Percentiles rank a stretch among this genome's conserved stretches.
Conservation (phyloP, 2,329 filamentous ascomycete species). For the Penicillium italicum region DNA sequence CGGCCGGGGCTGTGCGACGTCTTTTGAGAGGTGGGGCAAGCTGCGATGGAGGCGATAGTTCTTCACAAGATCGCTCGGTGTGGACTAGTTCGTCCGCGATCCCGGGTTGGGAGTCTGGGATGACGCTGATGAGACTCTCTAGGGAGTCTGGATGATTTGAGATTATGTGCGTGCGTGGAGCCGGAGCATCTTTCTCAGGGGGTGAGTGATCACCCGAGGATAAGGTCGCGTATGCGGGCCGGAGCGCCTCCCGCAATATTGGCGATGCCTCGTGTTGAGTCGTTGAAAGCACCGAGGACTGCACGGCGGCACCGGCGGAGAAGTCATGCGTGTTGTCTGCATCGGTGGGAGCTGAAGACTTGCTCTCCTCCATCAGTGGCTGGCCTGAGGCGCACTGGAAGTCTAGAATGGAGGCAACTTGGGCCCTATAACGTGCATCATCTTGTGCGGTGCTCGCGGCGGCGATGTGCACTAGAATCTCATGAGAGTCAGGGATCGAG, state of each 20-base stretch:
- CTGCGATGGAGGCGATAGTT: not conserved
- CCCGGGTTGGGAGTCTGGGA: conserved; percentile 41
- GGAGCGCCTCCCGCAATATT: conserved; percentile 6
- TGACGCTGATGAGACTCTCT: conserved; percentile 37
- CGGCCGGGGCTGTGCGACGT: not conserved
- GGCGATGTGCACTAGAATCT: conserved; percentile 44
- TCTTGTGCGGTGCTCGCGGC: conserved; percentile 37
- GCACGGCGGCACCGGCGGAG: not conserved
- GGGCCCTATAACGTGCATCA: conserved; percentile 39
- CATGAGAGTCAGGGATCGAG: not conserved
- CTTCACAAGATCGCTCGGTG: not conserved
- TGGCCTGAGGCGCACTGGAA: conserved; percentile 33
- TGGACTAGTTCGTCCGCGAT: conserved; percentile 2
- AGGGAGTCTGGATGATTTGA: conserved; percentile 23
- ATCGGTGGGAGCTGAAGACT: not conserved
- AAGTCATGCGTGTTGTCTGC: not conserved
- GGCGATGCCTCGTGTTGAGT: conserved; percentile 2
- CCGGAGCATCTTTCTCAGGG: not conserved
- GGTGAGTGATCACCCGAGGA: not conserved
- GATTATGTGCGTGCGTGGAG: not conserved
- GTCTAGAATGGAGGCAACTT: conserved; percentile 36
- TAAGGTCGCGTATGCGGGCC: not conserved
- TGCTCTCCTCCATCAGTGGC: not conserved
- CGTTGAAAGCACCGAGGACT: not conserved
- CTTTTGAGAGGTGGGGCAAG: not conserved